Evolutionary conservation across 2,329 filamentous ascomycete genomes (phyloP).

Genomic region (Aureobasidium namibiae): DNA sequence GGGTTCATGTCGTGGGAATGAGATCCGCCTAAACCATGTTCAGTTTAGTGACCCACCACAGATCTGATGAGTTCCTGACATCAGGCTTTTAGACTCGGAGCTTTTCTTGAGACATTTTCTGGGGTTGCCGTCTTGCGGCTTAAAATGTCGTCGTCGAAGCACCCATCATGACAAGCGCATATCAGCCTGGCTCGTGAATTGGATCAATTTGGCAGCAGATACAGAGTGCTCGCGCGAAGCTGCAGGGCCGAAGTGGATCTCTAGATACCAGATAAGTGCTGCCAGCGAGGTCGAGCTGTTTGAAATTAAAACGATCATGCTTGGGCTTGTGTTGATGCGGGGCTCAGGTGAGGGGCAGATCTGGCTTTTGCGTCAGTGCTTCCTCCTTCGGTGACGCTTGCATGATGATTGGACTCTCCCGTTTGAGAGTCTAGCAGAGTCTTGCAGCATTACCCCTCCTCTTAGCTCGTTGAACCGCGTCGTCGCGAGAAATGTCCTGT

Average conservation of each 20-base stretch:
- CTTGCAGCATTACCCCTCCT: conserved; percentile 9
- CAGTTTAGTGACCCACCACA: conserved; percentile 1
- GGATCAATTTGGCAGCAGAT: not conserved
- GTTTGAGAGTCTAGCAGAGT: conserved; percentile 1
- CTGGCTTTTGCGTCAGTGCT: conserved; percentile 10
- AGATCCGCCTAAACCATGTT: conserved; percentile 11
- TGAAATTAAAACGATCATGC: not conserved
- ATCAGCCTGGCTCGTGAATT: not conserved
- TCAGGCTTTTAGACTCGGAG: conserved; percentile 9
- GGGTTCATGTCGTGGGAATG: conserved; percentile 4
- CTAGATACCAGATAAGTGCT: not conserved
- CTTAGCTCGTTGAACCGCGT: conserved; percentile 8
- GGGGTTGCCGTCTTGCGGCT: conserved; percentile 11
- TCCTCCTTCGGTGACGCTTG: conserved; percentile 2
- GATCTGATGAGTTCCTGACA: conserved; percentile 10
- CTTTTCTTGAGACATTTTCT: conserved; percentile 10
- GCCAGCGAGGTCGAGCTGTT: not conserved
- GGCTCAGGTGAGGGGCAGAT: conserved; percentile 12
- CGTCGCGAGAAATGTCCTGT: not conserved
- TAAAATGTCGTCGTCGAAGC: not conserved
- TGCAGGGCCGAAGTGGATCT: not conserved
- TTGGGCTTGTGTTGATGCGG: not conserved
- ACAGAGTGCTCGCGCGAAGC: not conserved
- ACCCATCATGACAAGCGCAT: not conserved
- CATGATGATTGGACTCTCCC: conserved; percentile 9